phyloP scores from a whole-genome alignment of 2,329 filamentous ascomycete genomes.

The Dothistroma pini region DNA sequence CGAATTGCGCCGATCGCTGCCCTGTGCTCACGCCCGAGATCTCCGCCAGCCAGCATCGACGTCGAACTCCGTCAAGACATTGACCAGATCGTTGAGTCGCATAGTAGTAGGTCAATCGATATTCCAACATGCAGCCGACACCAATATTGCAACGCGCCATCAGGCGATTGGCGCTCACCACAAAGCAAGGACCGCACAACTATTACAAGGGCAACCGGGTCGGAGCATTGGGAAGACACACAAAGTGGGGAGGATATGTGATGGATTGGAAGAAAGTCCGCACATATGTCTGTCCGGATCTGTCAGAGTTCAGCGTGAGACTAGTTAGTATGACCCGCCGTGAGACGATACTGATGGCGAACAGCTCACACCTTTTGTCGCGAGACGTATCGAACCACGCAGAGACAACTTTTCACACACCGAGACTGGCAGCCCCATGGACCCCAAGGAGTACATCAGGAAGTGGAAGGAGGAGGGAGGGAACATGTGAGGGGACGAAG shows the following conservation, averaged over 20 bases:
- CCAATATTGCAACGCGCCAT: slow-evolving; percentile 63
- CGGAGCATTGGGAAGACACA: slow-evolving; percentile 81
- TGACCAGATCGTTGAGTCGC: not conserved
- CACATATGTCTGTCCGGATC: slow-evolving; percentile 76
- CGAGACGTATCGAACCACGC: slow-evolving; percentile 53
- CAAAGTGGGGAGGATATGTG: slow-evolving; percentile 75
- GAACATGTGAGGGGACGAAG: slow-evolving; percentile 23
- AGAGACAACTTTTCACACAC: slow-evolving; percentile 49
- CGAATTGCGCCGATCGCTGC: slow-evolving; percentile 5
- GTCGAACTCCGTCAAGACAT: not conserved
- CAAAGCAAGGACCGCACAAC: slow-evolving; percentile 87
- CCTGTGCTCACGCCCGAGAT: slow-evolving; percentile 16
- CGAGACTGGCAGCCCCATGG: slow-evolving; percentile 26
- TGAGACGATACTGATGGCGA: slow-evolving; percentile 4
- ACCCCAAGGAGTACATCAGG: slow-evolving; percentile 33
- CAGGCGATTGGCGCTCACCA: slow-evolving; percentile 76
- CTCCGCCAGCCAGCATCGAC: not conserved
- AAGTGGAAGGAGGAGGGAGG: slow-evolving; percentile 36
- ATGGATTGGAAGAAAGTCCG: slow-evolving; percentile 86
- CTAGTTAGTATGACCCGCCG: not conserved
- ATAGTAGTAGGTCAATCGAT: not conserved
- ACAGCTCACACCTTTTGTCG: slow-evolving; percentile 78
- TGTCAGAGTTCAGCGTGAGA: slow-evolving; percentile 68
- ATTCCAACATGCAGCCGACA: slow-evolving; percentile 55
- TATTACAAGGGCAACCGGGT: slow-evolving; percentile 97